Evolutionary conservation across 2,329 filamentous ascomycete genomes (phyloP), one percentile per base, ranked within the genome.

Genomic region (Phaeosphaeriaceae sp.): DNA sequence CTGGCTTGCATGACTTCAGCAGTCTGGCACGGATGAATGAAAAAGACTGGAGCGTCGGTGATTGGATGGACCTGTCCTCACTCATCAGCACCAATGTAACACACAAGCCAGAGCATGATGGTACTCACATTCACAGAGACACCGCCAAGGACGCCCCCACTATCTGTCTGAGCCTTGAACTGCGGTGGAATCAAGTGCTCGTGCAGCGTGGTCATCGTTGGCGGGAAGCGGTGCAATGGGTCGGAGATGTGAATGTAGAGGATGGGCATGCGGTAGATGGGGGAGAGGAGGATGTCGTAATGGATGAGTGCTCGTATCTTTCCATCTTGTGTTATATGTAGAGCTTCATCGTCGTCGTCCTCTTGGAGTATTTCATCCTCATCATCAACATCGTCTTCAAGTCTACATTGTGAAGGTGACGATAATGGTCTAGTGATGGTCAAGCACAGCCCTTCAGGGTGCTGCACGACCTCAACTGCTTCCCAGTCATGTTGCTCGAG

Each of bases 11-110:
- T 91, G 53, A 91, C 91, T 65, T 94, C 90, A 56, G 91, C 91
- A 9, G 95, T 91, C 75, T 92, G 88, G 79, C 95, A 98, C 23
- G 95, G 94, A 80, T 99, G 95, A 68, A 98, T 85, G 78, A 97
- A 97, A 78, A 94, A 97, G 51, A 88, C 87, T 43, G 93, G 92
- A 58, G 89, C 78, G 54, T 90, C 91, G 58, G 89, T 92, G 59
- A 91, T 79, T 53, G 95, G 94, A 83, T 98, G 93, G 78, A 96
- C 89, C 88, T 94, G 24, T 11, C 6, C 26, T 52, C 7, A 26
- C 26, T 8, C 47, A 40, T 30, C 23, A 32, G 43, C 11, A 19
- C 4, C 42, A 9, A 23, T n/a, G 9, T 46, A 17, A 2, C 15
- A 15, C 35, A 40, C 4, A 13, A 26, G 22, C 19, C 28, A 30